Conservation (phyloP, 768 basidiomycete species). For the Podaxis sp. region DNA sequence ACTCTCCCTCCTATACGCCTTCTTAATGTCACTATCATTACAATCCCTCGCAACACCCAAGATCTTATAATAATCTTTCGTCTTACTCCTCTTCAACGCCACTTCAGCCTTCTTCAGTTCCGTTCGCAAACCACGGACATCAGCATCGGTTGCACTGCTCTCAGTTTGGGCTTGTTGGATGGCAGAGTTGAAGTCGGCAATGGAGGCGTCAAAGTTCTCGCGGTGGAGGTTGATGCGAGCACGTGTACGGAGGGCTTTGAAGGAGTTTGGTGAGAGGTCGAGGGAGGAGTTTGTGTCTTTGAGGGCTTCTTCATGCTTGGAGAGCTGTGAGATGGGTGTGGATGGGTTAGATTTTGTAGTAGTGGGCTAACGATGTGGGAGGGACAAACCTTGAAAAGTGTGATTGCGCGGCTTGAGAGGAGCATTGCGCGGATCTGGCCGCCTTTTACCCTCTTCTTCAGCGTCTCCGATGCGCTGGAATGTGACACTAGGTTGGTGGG, state of each 20-base stretch:
- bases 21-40: slow-evolving; percentile 77
- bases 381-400: slow-evolving; percentile 63
- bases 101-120: slow-evolving; percentile 84
- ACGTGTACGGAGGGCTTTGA: slow-evolving; percentile 86
- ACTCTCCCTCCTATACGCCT: slow-evolving; percentile 86
- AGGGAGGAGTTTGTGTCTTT: slow-evolving; percentile 72
- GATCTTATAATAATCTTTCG: slow-evolving; percentile 89
- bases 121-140: slow-evolving; percentile 56
- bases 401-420: slow-evolving; percentile 82
- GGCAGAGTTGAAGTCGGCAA: slow-evolving; percentile 79
- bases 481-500: background rate
- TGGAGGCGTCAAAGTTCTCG: slow-evolving; percentile 69
- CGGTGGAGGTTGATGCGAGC: slow-evolving; percentile 75
- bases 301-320: slow-evolving; percentile 67
- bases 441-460: slow-evolving; percentile 73
- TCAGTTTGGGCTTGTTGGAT: slow-evolving; percentile 72
- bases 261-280: slow-evolving; percentile 58
- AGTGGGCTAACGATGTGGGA: background rate
- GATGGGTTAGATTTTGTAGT: slow-evolving; percentile 11
- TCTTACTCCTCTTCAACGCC: slow-evolving; percentile 82
- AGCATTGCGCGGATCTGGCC: slow-evolving; percentile 81
- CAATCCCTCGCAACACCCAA: slow-evolving; percentile 62
- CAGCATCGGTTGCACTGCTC: slow-evolving; percentile 51
- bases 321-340: slow-evolving; percentile 46
- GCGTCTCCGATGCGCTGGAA: slow-evolving; percentile 63